These are phyloP conservation scores for Logfia minima DNA, from an alignment of 129 eudicot species.

Conservation along the genomic window DNA sequence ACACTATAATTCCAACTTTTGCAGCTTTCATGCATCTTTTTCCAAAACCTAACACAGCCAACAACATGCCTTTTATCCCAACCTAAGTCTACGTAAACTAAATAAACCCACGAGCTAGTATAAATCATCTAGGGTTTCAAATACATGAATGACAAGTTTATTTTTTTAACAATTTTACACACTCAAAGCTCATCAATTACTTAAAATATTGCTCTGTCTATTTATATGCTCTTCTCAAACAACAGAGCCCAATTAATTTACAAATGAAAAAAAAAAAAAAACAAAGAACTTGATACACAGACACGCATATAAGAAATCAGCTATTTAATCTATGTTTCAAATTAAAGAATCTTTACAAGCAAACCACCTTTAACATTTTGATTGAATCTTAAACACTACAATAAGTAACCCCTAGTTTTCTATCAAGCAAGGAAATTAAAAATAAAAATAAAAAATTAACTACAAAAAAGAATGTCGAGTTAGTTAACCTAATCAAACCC, in stretches of 20 bases:
- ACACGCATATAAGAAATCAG: too few species aligned
- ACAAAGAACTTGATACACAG: too few species aligned
- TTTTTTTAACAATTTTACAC: constrained; percentile 6
- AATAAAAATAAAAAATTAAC: too few species aligned
- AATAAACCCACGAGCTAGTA: background rate
- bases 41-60: background rate
- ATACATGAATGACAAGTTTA: constrained; percentile 1
- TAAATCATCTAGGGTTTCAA: constrained; percentile 20
- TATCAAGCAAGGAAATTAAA: background rate
- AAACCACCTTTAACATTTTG: background rate
- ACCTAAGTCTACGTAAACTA: background rate
- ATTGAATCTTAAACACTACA: background rate
- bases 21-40: background rate
- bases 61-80: background rate
- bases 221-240: too few species aligned
- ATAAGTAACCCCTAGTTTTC: background rate
- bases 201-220: too few species aligned
- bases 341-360: background rate
- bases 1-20: background rate
- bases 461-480: background rate
- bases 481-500: background rate
- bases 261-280: too few species aligned
- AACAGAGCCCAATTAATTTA: too few species aligned
- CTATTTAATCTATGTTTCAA: too few species aligned
- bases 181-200: constrained; percentile 6